Conservation (phyloP, 495 filamentous ascomycete species). For the Cenococcum geophilum region DNA sequence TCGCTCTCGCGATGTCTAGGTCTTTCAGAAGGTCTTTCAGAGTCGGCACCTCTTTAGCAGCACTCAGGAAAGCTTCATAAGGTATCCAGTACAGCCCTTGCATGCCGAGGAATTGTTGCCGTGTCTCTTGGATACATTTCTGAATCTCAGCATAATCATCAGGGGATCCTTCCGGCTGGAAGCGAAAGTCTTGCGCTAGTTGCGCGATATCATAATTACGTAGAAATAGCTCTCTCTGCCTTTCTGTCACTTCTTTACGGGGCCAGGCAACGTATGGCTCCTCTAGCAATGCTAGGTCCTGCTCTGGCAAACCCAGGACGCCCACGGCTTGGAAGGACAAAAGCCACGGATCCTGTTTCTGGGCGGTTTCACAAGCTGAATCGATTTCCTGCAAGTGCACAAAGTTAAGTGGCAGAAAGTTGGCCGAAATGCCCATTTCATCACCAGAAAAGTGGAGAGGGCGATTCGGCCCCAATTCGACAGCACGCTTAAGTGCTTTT, state of each 20-base stretch:
- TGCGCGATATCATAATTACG: slow-evolving; percentile 26
- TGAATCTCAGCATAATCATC: slow-evolving; percentile 25
- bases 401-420: slow-evolving; percentile 32
- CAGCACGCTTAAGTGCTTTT: slow-evolving; percentile 23
- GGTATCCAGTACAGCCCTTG: slow-evolving; percentile 30
- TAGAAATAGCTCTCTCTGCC: slow-evolving; percentile 25
- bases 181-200: slow-evolving; percentile 29
- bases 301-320: slow-evolving; percentile 34
- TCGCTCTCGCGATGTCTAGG: slow-evolving; percentile 15
- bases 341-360: slow-evolving; percentile 23
- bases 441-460: slow-evolving; percentile 28
- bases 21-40: slow-evolving; percentile 19
- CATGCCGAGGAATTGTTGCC: slow-evolving; percentile 28
- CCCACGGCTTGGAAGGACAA: slow-evolving; percentile 35
- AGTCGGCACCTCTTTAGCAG: slow-evolving; percentile 16
- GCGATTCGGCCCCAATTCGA: slow-evolving; percentile 22
- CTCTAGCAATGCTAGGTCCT: slow-evolving; percentile 24
- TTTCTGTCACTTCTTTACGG: slow-evolving; percentile 12
- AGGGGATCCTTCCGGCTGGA: slow-evolving; percentile 23
- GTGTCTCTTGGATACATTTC: slow-evolving; percentile 21
- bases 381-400: slow-evolving; percentile 22
- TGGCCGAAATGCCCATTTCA: slow-evolving; percentile 29
- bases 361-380: neutral
- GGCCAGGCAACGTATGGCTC: slow-evolving; percentile 24
- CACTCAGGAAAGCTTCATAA: slow-evolving; percentile 9